Evolutionary conservation across 2,329 filamentous ascomycete genomes (phyloP).

Genomic region (Cladosporium halotolerans): DNA sequence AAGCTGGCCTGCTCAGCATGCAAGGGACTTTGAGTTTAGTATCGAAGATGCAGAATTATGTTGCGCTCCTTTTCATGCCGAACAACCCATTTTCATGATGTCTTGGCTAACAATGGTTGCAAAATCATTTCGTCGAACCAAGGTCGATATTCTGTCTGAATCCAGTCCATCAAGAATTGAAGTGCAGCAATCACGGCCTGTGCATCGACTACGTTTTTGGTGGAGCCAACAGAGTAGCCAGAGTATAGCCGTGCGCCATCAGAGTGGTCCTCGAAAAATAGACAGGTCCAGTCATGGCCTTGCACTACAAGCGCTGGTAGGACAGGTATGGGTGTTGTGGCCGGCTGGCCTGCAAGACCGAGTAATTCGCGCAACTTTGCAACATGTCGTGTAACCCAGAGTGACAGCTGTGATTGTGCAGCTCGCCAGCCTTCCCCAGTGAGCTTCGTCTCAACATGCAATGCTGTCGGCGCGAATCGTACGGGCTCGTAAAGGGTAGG

Average conservation of each 20-base stretch:
- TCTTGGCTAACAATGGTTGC: background rate
- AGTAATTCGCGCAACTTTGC: background rate
- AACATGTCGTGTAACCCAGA: background rate
- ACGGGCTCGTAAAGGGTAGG: too few relatives aligned
- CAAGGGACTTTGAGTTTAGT: too few relatives aligned
- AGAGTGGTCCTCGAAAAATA: background rate
- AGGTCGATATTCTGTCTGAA: background rate
- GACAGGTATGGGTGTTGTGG: background rate
- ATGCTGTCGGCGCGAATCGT: too few relatives aligned
- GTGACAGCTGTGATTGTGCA: background rate
- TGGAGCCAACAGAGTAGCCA: background rate
- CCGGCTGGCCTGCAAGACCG: background rate
- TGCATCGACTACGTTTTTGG: background rate
- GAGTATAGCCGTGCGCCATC: background rate
- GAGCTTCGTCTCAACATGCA: background rate
- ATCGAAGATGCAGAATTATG: too few relatives aligned
- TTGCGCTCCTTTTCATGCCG: too few relatives aligned
- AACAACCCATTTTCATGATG: background rate
- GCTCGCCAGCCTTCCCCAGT: background rate
- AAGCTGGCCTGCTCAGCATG: too few relatives aligned
- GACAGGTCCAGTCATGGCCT: background rate
- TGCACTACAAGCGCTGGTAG: background rate
- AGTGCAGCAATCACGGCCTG: background rate
- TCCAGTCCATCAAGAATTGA: background rate
- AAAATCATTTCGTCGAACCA: constrained; percentile 1